Base-by-base conservation (phyloP, 768 basidiomycete genomes). In the Panellus pusillus region DNA sequence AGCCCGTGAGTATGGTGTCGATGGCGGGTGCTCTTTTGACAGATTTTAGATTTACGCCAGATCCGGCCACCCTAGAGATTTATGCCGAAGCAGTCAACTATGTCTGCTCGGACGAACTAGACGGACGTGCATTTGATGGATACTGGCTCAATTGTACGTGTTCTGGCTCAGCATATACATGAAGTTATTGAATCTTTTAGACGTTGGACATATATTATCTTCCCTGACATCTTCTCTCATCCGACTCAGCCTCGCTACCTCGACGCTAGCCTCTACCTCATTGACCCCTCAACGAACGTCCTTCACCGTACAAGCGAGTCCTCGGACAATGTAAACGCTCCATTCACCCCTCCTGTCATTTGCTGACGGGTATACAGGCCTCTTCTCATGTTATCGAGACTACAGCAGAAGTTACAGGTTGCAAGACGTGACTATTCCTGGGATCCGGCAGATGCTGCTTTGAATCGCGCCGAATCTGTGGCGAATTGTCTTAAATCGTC, bases 1-100 rank as follows among this genome's bases (percentile, higher is more conserved):
- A 61, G 60, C 44, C 60, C 62, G 54, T 61, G 42, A 44, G 60
- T 50, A 20, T 18, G 9, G 13, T 37, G 9, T 31, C 29, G 9
- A 14, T 7, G n/a, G 4, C 17, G n/a, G 12, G 6, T 13, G 27
- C 29, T 7, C n/a, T 42, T 5, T 42, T 54, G 28, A 54, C 41
- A 0, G 11, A 7, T 15, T 13, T 32, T 45, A 61, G 60, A 7
- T 63, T 63, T 38, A 63, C 62, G 13, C 62, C 62, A 9, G 62
- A 63, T 28, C 60, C 60, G 13, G 62, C 57, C 24, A 63, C 62
- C 6, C 44, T 63, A 4, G 57, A 61, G 40, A 55, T 57, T 36
- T 63, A 59, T 35, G 57, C 60, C 15, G 57, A 63, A n/a, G 62
- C 62, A 14, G 62, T 63, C 15, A 60, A 63, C 29, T 63, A 61